phyloP scores from a whole-genome alignment of 2,329 filamentous ascomycete genomes.

The Periconia macrospinosa region DNA sequence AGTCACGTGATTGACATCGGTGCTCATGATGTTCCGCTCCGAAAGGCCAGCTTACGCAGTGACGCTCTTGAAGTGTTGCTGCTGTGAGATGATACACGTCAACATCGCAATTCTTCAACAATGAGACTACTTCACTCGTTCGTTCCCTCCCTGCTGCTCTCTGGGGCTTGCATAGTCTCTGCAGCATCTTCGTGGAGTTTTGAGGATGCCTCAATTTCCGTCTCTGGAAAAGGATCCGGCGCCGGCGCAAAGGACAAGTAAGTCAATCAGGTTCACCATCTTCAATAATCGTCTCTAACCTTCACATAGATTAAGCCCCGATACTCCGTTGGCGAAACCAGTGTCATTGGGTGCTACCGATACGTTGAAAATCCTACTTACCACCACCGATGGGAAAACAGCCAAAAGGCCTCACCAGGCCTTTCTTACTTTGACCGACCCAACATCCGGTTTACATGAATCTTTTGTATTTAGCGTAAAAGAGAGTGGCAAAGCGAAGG shows the following conservation, averaged over 20 bases:
- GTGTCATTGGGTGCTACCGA: constrained; percentile 69
- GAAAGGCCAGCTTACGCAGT: constrained; percentile 26
- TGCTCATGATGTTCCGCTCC: not conserved
- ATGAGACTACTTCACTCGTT: constrained; percentile 49
- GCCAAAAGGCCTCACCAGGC: constrained; percentile 90
- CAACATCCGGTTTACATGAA: constrained; percentile 75
- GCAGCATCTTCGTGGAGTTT: constrained; percentile 70
- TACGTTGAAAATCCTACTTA: constrained; percentile 79
- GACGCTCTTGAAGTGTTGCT: constrained; percentile 7
- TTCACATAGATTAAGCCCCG: constrained; percentile 46
- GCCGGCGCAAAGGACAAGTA: constrained; percentile 67
- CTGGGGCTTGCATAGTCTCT: constrained; percentile 44
- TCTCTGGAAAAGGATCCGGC: constrained; percentile 62
- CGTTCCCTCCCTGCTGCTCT: constrained; percentile 46
- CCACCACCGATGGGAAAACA: constrained; percentile 75
- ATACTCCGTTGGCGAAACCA: constrained; percentile 63
- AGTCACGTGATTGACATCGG: not conserved
- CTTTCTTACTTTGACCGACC: constrained; percentile 81
- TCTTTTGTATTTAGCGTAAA: constrained; percentile 84
- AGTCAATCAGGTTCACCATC: constrained; percentile 22
- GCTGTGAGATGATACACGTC: constrained; percentile 26
- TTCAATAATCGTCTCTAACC: constrained; percentile 4
- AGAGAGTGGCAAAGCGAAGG: constrained; percentile 81
- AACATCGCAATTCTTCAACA: constrained; percentile 27
- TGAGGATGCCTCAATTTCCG: constrained; percentile 69